Percentiles rank a stretch among this genome's conserved stretches.
phyloP scores from a whole-genome alignment of 75 land plant species.

The Pinus albicaulis region DNA sequence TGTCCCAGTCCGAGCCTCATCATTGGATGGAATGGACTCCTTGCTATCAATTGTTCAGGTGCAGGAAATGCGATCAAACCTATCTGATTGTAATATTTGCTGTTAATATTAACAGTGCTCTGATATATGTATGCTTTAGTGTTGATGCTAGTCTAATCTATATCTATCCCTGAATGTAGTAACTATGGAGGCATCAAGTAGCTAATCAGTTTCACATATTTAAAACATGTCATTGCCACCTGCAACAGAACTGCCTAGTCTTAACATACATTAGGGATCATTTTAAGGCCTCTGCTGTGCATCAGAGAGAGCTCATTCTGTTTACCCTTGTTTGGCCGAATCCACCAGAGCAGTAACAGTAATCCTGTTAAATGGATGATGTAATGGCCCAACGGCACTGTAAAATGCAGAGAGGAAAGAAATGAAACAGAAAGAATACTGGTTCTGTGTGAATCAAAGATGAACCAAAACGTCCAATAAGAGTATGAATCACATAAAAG shows the following conservation, averaged over 20 bases:
- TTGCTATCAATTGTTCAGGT: conserved; percentile 96
- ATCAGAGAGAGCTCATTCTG: too few relatives aligned
- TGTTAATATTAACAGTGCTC: not conserved
- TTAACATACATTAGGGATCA: too few relatives aligned
- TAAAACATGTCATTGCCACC: not conserved
- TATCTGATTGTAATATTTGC: not conserved
- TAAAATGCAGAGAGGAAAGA: too few relatives aligned
- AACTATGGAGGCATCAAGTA: not conserved
- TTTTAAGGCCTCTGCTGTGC: too few relatives aligned
- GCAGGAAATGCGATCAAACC: not conserved
- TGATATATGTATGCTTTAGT: not conserved
- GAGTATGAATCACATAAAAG: too few relatives aligned
- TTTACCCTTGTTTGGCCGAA: not conserved
- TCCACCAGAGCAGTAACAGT: not conserved
- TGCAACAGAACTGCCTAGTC: not conserved
- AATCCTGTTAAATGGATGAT: not conserved
- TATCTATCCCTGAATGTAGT: too few relatives aligned
- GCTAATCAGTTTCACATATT: not conserved
- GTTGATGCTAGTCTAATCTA: not conserved
- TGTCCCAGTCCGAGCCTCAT: conserved; percentile 82
- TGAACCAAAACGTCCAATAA: too few relatives aligned
- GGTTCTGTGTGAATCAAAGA: too few relatives aligned
- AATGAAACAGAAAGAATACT: too few relatives aligned
- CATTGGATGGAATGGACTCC: conserved; percentile 85
- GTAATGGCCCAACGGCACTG: too few relatives aligned